Evolutionary conservation across 129 eudicot genomes (phyloP).

Genomic region (Solidago caesia): DNA sequence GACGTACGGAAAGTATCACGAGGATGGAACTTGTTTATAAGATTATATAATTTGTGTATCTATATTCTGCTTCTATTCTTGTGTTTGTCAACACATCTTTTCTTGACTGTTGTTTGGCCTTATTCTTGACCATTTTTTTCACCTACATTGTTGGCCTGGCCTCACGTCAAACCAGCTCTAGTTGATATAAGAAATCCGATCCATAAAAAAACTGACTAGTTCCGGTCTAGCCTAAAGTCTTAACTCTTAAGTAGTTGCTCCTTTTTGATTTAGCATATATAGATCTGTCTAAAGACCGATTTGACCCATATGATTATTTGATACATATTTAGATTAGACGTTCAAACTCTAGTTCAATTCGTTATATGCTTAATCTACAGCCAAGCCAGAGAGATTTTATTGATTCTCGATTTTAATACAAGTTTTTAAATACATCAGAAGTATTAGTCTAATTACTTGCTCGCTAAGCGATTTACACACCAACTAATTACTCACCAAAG

Average conservation of each 20-base stretch:
- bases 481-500: no score
- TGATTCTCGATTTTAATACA: no score
- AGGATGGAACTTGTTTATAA: not conserved
- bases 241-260: not conserved
- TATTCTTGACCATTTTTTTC: conserved; percentile 6
- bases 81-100: not conserved
- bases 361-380: no score
- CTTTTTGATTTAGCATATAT: no score
- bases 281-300: not conserved
- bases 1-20: conserved; percentile 4
- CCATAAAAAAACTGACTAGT: not conserved
- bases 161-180: not conserved
- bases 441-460: no score
- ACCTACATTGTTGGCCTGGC: not conserved
- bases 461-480: no score
- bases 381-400: no score
- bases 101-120: conserved; percentile 7
- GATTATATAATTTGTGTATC: conserved; percentile 7
- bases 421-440: no score
- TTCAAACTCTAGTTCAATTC: no score
- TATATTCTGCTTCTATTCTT: not conserved
- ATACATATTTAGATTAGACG: not conserved
- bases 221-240: no score
- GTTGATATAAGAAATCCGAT: not conserved
- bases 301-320: not conserved